These are phyloP conservation scores for Teratosphaeria pseudoeucalypti DNA, from an alignment of 2,329 filamentous ascomycete species.

Conservation along the genomic window DNA sequence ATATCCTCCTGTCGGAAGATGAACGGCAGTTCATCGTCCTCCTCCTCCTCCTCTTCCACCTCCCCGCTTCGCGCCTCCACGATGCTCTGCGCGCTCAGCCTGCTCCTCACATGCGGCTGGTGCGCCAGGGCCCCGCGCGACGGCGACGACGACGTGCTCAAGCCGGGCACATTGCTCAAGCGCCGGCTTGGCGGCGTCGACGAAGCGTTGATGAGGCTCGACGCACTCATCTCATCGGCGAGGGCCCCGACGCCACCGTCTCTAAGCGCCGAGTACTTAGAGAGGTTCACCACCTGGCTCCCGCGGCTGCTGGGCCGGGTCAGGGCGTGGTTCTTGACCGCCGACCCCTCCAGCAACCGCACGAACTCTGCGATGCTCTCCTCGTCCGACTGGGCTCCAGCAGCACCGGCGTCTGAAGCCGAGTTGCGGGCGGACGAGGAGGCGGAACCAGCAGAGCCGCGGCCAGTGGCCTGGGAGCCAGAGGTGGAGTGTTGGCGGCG, in stretches of 20 bases:
- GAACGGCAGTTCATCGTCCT: slow-evolving; percentile 3
- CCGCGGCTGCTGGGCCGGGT: slow-evolving; percentile 34
- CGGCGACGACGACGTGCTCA: slow-evolving; percentile 79
- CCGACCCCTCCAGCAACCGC: slow-evolving; percentile 76
- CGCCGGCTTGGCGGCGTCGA: slow-evolving; percentile 63
- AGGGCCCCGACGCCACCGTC: slow-evolving; percentile 73
- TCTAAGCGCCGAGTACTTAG: slow-evolving; percentile 77
- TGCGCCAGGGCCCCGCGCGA: slow-evolving; percentile 64
- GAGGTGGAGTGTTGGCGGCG: slow-evolving; percentile 51
- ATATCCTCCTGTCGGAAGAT: slow-evolving; percentile 2
- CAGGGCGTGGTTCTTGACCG: slow-evolving; percentile 59
- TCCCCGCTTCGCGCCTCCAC: slow-evolving; percentile 39
- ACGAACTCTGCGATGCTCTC: slow-evolving; percentile 91
- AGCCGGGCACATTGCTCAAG: slow-evolving; percentile 52
- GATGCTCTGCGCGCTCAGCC: slow-evolving; percentile 85
- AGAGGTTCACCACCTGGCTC: slow-evolving; percentile 16
- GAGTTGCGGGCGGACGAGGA: slow-evolving; percentile 57
- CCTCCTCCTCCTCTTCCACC: slow-evolving; percentile 1
- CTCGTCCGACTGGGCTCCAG: slow-evolving; percentile 62
- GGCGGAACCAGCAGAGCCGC: not conserved
- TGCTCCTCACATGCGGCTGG: slow-evolving; percentile 83
- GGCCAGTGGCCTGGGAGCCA: slow-evolving; percentile 49
- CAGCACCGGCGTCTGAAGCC: not conserved
- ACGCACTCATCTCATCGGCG: slow-evolving; percentile 88
- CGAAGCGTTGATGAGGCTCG: slow-evolving; percentile 71